These are phyloP conservation scores for Cyberlindnera subsufficiens DNA, from an alignment of 805 yeast genomes.

Conservation along the genomic window DNA sequence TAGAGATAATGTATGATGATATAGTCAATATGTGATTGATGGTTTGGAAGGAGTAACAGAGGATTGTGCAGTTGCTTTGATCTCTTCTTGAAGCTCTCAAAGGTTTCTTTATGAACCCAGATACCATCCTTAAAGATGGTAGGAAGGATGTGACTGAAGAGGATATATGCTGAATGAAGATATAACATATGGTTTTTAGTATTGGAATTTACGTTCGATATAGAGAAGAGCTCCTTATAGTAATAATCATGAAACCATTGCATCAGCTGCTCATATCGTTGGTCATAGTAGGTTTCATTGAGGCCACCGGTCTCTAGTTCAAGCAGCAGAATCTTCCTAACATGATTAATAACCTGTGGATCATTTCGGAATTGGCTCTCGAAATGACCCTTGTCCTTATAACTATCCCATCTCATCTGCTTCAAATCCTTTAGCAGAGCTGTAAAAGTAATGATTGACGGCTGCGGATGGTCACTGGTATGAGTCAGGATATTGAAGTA, in stretches of 20 bases:
- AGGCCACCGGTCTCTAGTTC: constrained; percentile 13
- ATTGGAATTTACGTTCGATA: constrained; percentile 12
- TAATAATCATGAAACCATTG: constrained; percentile 15
- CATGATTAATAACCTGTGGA: constrained; percentile 6
- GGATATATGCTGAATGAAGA: constrained; percentile 13
- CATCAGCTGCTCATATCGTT: constrained; percentile 8
- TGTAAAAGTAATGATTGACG: neutral
- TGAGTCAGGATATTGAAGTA: neutral
- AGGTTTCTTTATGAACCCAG: constrained; percentile 14
- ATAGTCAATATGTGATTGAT: constrained; percentile 20
- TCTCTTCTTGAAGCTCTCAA: constrained; percentile 8
- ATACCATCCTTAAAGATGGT: constrained; percentile 20
- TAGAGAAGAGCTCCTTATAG: constrained; percentile 2
- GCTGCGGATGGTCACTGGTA: neutral
- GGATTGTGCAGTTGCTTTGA: neutral
- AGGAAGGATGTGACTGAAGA: constrained; percentile 12
- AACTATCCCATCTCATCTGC: neutral
- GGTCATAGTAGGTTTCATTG: neutral
- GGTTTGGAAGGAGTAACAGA: constrained; percentile 16
- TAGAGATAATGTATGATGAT: constrained; percentile 18
- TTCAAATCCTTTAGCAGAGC: neutral
- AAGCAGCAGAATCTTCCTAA: constrained; percentile 3
- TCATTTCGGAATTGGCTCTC: constrained; percentile 5
- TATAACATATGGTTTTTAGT: constrained; percentile 8
- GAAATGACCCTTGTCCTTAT: constrained; percentile 1